Percentiles rank a stretch among this genome's conserved stretches.
These are phyloP conservation scores for Schizophyllum commune DNA, from an alignment of 1,284 basidiomycete species.

Conservation along the genomic window DNA sequence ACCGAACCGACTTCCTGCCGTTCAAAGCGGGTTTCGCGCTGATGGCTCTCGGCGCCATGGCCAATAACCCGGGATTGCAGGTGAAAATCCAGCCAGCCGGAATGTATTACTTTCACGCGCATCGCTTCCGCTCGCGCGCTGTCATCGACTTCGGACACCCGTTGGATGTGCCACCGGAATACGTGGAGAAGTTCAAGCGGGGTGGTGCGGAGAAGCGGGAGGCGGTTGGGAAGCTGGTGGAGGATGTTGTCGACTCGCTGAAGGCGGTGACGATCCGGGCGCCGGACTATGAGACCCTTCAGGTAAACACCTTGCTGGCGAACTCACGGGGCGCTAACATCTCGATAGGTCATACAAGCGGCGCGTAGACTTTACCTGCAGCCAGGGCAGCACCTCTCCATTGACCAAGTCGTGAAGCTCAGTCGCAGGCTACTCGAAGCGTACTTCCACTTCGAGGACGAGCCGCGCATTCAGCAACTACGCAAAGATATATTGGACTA, in stretches of 20 bases:
- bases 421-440: slow-evolving; percentile 94
- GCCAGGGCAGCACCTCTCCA: slow-evolving; percentile 89
- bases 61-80: slow-evolving; percentile 76
- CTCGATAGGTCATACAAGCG: slow-evolving; percentile 84
- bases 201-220: slow-evolving; percentile 88
- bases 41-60: slow-evolving; percentile 98
- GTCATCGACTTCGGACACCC: slow-evolving; percentile 96
- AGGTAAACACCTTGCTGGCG: slow-evolving; percentile 48
- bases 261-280: slow-evolving; percentile 96
- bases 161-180: slow-evolving; percentile 79
- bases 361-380: slow-evolving; percentile 91
- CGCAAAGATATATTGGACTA: slow-evolving; percentile 87
- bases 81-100: slow-evolving; percentile 95
- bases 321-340: background rate
- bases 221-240: slow-evolving; percentile 85
- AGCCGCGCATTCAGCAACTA: slow-evolving; percentile 82
- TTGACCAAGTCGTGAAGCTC: slow-evolving; percentile 95
- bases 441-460: slow-evolving; percentile 90
- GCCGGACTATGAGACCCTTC: slow-evolving; percentile 96
- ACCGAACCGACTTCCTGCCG: slow-evolving; percentile 90
- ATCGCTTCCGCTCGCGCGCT: slow-evolving; percentile 90
- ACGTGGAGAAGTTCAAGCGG: slow-evolving; percentile 85
- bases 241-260: slow-evolving; percentile 91
- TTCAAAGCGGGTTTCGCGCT: slow-evolving; percentile 94
- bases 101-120: slow-evolving; percentile 92